Evolutionary conservation across 495 filamentous ascomycete genomes (phyloP).

Genomic region (Apiosordaria backusii): DNA sequence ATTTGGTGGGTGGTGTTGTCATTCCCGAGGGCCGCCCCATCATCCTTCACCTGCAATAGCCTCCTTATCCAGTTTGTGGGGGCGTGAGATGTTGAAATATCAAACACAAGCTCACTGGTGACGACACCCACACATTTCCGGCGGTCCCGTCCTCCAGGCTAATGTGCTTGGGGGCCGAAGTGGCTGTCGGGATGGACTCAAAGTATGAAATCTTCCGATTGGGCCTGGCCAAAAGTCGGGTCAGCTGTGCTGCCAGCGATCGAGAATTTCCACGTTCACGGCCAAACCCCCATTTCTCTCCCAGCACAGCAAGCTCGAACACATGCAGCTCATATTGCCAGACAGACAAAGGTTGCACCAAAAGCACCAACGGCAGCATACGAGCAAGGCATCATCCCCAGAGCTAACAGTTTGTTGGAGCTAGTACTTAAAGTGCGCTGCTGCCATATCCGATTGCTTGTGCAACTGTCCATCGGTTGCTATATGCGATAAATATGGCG

Average conservation of each 20-base stretch:
- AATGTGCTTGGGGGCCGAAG: constrained; percentile 21
- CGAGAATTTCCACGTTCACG: background rate
- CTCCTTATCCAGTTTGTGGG: background rate
- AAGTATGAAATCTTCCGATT: constrained; percentile 28
- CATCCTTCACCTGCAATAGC: background rate
- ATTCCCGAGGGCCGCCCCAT: background rate
- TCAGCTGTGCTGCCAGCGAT: background rate
- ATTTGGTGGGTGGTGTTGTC: constrained; percentile 5
- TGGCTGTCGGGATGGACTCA: constrained; percentile 13
- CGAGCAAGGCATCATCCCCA: background rate
- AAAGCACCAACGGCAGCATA: background rate
- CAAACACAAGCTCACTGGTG: background rate
- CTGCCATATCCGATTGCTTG: background rate
- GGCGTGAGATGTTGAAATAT: background rate
- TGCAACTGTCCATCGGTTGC: background rate
- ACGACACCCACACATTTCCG: constrained; percentile 2
- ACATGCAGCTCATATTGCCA: background rate
- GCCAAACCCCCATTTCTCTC: background rate
- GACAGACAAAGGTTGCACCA: background rate
- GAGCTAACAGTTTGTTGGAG: background rate
- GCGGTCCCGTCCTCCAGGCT: constrained; percentile 19
- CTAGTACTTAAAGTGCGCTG: background rate
- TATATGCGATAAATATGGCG: background rate
- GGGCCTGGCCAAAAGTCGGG: constrained; percentile 6
- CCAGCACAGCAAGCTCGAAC: background rate